Conservation (phyloP, 2,329 filamentous ascomycete species). For the Chaetoscypha palmicola region DNA sequence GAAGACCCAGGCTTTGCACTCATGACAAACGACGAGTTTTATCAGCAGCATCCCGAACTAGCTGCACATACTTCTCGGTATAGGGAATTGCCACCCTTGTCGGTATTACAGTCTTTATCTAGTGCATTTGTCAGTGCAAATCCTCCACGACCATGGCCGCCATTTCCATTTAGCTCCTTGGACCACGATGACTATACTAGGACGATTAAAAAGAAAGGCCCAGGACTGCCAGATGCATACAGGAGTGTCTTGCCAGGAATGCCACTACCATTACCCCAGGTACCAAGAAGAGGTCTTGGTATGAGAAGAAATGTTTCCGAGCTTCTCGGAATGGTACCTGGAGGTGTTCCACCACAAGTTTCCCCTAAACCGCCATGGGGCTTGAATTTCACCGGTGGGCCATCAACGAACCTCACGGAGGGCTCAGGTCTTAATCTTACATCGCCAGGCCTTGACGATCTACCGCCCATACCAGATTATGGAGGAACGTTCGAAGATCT, state of each 20-base stretch:
- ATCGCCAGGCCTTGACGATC: background rate
- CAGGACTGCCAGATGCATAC: background rate
- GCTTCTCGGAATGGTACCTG: background rate
- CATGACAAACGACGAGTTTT: background rate
- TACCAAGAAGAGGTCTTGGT: background rate
- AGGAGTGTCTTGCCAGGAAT: background rate
- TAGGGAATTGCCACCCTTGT: background rate
- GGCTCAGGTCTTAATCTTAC: background rate
- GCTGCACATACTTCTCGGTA: background rate
- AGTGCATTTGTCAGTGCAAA: no score
- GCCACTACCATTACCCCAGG: background rate
- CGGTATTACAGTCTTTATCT: background rate
- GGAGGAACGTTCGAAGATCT: background rate
- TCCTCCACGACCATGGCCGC: no score
- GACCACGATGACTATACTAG: background rate
- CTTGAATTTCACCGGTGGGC: no score
- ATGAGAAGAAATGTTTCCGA: background rate
- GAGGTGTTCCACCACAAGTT: no score
- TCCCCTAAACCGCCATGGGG: no score
- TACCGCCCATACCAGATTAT: background rate
- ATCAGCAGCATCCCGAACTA: background rate
- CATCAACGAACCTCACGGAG: background rate
- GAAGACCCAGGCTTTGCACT: constrained; percentile 1
- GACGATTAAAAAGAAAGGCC: background rate
- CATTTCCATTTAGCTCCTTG: no score